Evolutionary conservation across 2,329 filamentous ascomycete genomes (phyloP).

Genomic region (Pestalotiopsis fici): DNA sequence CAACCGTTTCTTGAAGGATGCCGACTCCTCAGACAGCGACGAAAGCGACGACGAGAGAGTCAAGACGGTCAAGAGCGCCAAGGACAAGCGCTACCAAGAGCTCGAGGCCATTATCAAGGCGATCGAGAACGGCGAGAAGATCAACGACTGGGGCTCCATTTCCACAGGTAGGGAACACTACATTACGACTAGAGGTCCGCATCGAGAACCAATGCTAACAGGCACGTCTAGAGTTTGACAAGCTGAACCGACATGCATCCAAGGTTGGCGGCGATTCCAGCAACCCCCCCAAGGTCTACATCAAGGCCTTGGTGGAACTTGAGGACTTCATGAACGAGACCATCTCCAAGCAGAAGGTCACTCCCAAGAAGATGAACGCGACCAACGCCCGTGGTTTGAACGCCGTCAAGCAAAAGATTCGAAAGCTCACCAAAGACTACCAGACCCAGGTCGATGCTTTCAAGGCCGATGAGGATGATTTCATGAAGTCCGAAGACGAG

Average conservation of each 20-base stretch:
- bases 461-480: conserved; percentile 79
- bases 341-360: conserved; percentile 92
- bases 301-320: conserved; percentile 89
- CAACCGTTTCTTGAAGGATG: conserved; percentile 75
- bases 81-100: conserved; percentile 96
- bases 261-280: conserved; percentile 74
- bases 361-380: conserved; percentile 98
- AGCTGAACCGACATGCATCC: conserved; percentile 82
- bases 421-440: conserved; percentile 98
- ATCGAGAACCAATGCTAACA: not conserved
- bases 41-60: conserved; percentile 85
- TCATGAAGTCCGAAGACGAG: conserved; percentile 82
- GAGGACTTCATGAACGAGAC: conserved; percentile 95
- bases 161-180: conserved; percentile 67
- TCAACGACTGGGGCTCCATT: conserved; percentile 95
- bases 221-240: conserved; percentile 76
- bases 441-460: conserved; percentile 85
- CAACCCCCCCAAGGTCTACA: conserved; percentile 85
- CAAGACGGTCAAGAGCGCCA: conserved; percentile 92
- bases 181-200: not conserved
- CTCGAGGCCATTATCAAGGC: conserved; percentile 84
- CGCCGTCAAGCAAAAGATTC: conserved; percentile 96
- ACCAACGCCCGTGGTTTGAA: conserved; percentile 93
- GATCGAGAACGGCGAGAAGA: conserved; percentile 97
- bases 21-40: conserved; percentile 73